These are phyloP conservation scores for Yamadazyma kanchanaburiensis DNA, from an alignment of 1,139 yeast genomes.

Conservation along the genomic window DNA sequence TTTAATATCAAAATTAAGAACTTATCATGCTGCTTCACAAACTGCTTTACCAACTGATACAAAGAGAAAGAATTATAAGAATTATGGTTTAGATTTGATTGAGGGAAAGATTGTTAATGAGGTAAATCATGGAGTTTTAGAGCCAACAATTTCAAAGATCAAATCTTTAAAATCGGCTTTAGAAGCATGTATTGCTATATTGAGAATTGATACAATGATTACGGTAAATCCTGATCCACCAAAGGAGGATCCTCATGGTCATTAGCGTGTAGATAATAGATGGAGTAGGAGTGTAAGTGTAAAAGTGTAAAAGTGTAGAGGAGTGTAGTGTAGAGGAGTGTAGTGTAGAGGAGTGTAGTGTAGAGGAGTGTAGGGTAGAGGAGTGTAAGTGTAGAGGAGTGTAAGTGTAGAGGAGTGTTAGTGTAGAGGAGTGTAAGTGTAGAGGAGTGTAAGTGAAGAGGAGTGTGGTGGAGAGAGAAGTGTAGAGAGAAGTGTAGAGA, in stretches of 20 bases:
- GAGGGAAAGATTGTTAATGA: conserved; percentile 92
- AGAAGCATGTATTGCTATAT: conserved; percentile 96
- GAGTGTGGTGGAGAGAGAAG: too few relatives aligned
- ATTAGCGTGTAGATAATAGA: conserved; percentile 21
- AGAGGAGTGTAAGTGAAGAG: too few relatives aligned
- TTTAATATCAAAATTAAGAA: conserved; percentile 88
- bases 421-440: too few relatives aligned
- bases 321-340: too few relatives aligned
- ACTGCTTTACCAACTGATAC: conserved; percentile 75
- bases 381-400: too few relatives aligned
- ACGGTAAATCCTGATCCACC: conserved; percentile 95
- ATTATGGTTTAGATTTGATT: conserved; percentile 89
- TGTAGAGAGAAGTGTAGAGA: too few relatives aligned
- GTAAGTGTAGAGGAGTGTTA: too few relatives aligned
- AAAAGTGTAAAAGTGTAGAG: background rate
- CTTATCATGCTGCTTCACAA: conserved; percentile 96
- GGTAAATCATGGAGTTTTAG: conserved; percentile 80
- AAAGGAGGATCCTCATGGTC: conserved; percentile 83
- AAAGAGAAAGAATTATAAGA: conserved; percentile 81
- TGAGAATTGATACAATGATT: conserved; percentile 98
- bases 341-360: too few relatives aligned
- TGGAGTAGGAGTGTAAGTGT: background rate
- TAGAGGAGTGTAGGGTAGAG: too few relatives aligned
- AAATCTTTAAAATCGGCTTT: conserved; percentile 92
- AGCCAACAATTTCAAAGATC: conserved; percentile 91